Evolutionary conservation across 1,284 basidiomycete genomes (phyloP).

Genomic region (Mrakiaceae sp.): DNA sequence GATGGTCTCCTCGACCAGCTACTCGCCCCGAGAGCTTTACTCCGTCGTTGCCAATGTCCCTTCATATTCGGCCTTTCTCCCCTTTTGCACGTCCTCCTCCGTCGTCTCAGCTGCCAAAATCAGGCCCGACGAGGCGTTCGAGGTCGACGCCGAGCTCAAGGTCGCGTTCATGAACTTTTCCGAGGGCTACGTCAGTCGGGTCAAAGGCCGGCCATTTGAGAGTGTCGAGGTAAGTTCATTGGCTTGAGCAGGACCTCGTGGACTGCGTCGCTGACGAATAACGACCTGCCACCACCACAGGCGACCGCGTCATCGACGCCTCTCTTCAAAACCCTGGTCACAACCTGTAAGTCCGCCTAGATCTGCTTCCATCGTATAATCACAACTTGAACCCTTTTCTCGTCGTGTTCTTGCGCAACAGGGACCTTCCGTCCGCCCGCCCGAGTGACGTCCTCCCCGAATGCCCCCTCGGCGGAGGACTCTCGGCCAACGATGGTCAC

Average conservation of each 20-base stretch:
- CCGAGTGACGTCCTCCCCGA: constrained; percentile 16
- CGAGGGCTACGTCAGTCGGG: constrained; percentile 78
- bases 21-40: constrained; percentile 67
- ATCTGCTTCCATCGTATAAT: no score
- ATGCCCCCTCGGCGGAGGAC: constrained; percentile 22
- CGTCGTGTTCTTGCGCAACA: constrained; percentile 2
- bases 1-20: constrained; percentile 38
- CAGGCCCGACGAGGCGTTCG: constrained; percentile 33
- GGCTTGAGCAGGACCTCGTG: not conserved
- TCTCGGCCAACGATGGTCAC: constrained; percentile 55
- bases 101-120: constrained; percentile 20
- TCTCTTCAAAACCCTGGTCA: constrained; percentile 73
- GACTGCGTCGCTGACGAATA: no score
- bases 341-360: constrained; percentile 43
- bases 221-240: constrained; percentile 57
- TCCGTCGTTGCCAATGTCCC: constrained; percentile 74
- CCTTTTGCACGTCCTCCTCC: constrained; percentile 71
- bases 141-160: constrained; percentile 72
- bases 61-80: constrained; percentile 76
- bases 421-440: constrained; percentile 56
- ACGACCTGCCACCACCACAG: constrained; percentile 38
- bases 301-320: constrained; percentile 69
- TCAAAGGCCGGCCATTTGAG: constrained; percentile 62
- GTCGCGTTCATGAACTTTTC: constrained; percentile 79
- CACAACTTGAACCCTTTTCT: not conserved